phyloP scores from a whole-genome alignment of 2,329 filamentous ascomycete species.

The Sclerotinia trifoliorum region DNA sequence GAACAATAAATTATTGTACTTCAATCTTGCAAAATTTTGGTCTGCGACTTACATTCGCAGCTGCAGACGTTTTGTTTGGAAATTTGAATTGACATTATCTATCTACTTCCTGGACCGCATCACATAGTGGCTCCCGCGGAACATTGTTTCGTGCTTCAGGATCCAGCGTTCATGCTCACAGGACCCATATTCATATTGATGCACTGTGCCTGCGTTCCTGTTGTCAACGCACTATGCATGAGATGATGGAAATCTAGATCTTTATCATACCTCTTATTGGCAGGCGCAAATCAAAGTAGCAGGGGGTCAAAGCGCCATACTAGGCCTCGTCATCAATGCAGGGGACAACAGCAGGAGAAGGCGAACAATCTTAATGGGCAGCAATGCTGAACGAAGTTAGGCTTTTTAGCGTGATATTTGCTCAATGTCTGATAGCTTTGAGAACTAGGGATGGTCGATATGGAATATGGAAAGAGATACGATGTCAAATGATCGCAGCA shows the following conservation, averaged over 20 bases:
- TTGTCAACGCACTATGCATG: not conserved
- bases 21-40: not conserved
- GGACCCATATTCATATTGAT: not conserved
- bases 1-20: not conserved
- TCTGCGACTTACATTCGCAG: not conserved
- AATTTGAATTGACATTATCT: not conserved
- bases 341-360: not conserved
- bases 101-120: not conserved
- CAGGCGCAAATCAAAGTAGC: not conserved
- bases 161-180: not conserved
- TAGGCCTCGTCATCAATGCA: conserved; percentile 5
- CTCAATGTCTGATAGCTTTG: no score
- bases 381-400: not conserved
- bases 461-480: not conserved
- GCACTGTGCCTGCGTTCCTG: conserved; percentile 1
- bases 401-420: not conserved
- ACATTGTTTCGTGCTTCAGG: not conserved
- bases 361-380: not conserved
- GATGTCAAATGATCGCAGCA: not conserved
- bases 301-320: conserved; percentile 2
- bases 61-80: not conserved
- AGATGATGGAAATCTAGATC: not conserved
- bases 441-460: not conserved
- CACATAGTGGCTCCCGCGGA: not conserved
- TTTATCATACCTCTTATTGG: not conserved